These are phyloP conservation scores for Apophysomyces trapeziformis DNA, from an alignment of 371 early-diverging fungal species.

Conservation along the genomic window DNA sequence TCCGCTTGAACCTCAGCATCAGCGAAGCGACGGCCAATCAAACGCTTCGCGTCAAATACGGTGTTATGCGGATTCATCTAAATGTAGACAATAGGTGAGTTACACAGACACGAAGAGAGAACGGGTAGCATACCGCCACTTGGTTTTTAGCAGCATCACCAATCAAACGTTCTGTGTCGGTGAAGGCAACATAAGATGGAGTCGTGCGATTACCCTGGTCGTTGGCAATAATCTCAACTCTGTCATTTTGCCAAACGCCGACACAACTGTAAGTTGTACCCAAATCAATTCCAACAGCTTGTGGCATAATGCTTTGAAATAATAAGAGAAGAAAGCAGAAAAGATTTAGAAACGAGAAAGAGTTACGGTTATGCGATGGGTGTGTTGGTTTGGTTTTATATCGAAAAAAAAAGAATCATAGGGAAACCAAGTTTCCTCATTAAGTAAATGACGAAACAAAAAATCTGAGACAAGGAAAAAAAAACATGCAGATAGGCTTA, in stretches of 20 bases:
- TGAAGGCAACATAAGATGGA: constrained; percentile 96
- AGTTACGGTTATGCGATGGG: constrained; percentile 6
- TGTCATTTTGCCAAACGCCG: constrained; percentile 63
- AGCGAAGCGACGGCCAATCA: constrained; percentile 89
- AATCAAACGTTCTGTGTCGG: constrained; percentile 88
- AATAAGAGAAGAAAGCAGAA: not conserved
- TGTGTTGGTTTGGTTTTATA: constrained; percentile 10
- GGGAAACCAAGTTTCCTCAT: constrained; percentile 9
- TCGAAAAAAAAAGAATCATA: constrained; percentile 9
- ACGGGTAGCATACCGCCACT: constrained; percentile 51
- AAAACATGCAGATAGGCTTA: constrained; percentile 1
- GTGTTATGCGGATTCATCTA: constrained; percentile 84
- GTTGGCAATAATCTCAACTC: constrained; percentile 88
- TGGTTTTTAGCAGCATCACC: constrained; percentile 95
- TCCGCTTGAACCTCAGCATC: constrained; percentile 83
- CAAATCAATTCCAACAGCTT: constrained; percentile 66
- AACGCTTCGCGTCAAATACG: constrained; percentile 89
- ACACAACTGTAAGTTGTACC: constrained; percentile 75
- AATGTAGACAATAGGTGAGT: not conserved
- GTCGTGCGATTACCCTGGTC: constrained; percentile 96
- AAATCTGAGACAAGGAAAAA: constrained; percentile 7
- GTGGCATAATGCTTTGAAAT: constrained; percentile 25
- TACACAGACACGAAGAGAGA: not conserved
- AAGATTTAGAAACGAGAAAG: not conserved
- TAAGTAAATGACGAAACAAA: constrained; percentile 5